Percentiles rank a stretch among this genome's conserved stretches.
phyloP scores from a whole-genome alignment of 169 alveolate genomes.

The Plasmodium adleri region DNA sequence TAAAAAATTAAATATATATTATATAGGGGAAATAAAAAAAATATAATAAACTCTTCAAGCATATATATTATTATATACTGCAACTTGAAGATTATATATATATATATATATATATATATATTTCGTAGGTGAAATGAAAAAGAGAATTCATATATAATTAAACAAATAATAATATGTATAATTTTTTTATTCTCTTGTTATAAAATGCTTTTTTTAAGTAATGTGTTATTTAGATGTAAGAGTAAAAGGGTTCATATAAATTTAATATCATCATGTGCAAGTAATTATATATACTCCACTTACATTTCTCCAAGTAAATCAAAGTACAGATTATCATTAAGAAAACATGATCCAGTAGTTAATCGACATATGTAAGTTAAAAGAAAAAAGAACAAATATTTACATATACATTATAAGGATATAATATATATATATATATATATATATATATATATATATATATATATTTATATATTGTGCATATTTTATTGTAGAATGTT shows the following conservation, averaged over 20 bases:
- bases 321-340: constrained; percentile 85
- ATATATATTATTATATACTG: no score
- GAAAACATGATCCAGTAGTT: constrained; percentile 89
- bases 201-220: constrained; percentile 84
- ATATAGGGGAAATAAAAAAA: no score
- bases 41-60: no score
- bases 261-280: constrained; percentile 86
- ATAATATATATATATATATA: neutral
- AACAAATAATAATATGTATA: neutral
- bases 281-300: constrained; percentile 87
- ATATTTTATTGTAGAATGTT: constrained; percentile 47
- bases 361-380: constrained; percentile 88
- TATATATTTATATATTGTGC: neutral
- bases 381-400: neutral
- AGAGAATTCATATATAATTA: neutral
- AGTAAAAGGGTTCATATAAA: constrained; percentile 88
- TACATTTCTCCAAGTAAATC: constrained; percentile 87
- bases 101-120: no score
- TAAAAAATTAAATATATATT: no score
- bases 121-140: no score
- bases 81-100: no score
- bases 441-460: neutral
- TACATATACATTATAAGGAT: neutral
- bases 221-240: constrained; percentile 82
- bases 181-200: neutral